These are phyloP conservation scores for Hypsizygus ulmarius DNA, from an alignment of 1,284 basidiomycete genomes.

Conservation along the genomic window DNA sequence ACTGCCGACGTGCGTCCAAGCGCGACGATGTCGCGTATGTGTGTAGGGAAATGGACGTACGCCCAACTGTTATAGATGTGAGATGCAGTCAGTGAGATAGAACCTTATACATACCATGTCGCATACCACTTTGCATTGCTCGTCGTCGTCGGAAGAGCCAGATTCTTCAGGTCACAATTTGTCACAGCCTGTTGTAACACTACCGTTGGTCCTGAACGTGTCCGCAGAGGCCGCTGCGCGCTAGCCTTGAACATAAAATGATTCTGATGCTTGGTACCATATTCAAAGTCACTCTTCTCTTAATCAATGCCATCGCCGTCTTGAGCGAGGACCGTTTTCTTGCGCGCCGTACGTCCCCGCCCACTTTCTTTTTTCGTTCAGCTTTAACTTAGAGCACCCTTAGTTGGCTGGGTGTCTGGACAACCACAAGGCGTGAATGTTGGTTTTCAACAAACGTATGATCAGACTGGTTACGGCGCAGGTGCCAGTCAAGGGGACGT, in stretches of 20 bases:
- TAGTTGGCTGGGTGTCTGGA: slow-evolving; percentile 87
- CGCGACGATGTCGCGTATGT: slow-evolving; percentile 8
- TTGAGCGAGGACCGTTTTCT: slow-evolving; percentile 95
- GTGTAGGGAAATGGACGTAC: slow-evolving; percentile 5
- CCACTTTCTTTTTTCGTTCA: slow-evolving; percentile 3
- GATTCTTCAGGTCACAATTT: slow-evolving; percentile 5
- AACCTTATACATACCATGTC: slow-evolving; percentile 15
- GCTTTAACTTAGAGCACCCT: slow-evolving; percentile 12
- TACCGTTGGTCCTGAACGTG: slow-evolving; percentile 10
- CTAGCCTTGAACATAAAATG: slow-evolving; percentile 12
- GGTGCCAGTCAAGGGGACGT: slow-evolving; percentile 54
- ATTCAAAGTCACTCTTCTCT: slow-evolving; percentile 72
- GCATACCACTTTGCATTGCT: slow-evolving; percentile 20
- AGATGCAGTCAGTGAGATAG: background rate
- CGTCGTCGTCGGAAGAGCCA: slow-evolving; percentile 10
- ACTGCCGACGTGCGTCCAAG: slow-evolving; percentile 31
- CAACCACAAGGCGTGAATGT: slow-evolving; percentile 53
- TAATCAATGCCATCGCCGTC: slow-evolving; percentile 93
- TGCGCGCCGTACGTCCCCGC: slow-evolving; percentile 71
- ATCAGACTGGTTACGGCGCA: slow-evolving; percentile 56
- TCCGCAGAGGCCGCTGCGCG: slow-evolving; percentile 13
- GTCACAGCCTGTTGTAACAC: slow-evolving; percentile 15
- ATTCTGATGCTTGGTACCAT: slow-evolving; percentile 63
- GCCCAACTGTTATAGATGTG: slow-evolving; percentile 8
- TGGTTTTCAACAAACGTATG: slow-evolving; percentile 64